A percentile compares a stretch with the other conserved stretches of the same genome.
phyloP scores from a whole-genome alignment of 495 filamentous ascomycete genomes.

The Aspergillus conjunctus region DNA sequence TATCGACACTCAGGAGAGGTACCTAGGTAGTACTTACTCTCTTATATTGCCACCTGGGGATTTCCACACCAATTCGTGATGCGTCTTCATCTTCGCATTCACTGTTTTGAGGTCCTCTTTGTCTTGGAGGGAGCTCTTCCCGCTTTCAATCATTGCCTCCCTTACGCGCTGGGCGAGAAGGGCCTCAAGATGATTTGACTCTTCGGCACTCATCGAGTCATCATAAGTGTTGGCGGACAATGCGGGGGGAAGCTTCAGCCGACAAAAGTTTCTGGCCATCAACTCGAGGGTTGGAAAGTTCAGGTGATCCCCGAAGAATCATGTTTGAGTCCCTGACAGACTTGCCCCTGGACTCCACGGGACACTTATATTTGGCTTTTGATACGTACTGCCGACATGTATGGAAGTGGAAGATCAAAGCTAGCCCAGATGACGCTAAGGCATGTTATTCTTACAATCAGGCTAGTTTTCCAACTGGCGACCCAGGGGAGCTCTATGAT shows the following conservation, averaged over 20 bases:
- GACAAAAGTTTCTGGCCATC: neutral
- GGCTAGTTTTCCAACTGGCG: neutral
- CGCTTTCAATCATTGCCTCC: neutral
- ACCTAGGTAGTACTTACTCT: too few species aligned
- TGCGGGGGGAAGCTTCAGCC: neutral
- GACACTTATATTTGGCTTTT: conserved; percentile 1
- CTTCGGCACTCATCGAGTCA: neutral
- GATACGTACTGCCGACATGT: neutral
- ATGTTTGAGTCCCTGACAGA: conserved; percentile 4
- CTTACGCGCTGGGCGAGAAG: neutral
- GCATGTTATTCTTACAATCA: conserved; percentile 1
- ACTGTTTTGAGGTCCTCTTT: too few species aligned
- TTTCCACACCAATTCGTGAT: too few species aligned
- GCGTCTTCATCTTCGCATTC: too few species aligned
- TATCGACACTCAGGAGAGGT: too few species aligned
- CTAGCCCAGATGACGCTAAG: neutral
- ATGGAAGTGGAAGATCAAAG: neutral
- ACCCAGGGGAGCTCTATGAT: neutral
- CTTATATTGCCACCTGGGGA: too few species aligned
- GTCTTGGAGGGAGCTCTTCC: neutral
- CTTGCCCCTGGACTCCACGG: neutral
- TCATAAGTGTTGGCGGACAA: neutral
- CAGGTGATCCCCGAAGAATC: neutral
- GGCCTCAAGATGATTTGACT: neutral
- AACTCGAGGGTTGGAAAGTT: neutral